Base-by-base conservation (phyloP, 441 rosid genomes). In the Adansonia grandidieri region DNA sequence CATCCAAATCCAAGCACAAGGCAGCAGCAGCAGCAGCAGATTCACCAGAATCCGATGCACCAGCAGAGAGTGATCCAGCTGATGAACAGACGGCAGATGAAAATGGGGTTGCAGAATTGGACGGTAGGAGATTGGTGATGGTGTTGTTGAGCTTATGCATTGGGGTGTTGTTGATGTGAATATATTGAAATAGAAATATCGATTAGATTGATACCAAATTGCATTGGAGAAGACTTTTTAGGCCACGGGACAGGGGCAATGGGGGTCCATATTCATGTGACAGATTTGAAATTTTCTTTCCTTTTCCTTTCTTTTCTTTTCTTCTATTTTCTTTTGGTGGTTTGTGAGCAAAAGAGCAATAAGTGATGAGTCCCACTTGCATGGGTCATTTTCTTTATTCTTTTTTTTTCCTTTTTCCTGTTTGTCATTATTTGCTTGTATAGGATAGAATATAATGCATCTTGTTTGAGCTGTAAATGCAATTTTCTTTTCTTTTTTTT, bases 31-130 rank as follows among this genome's bases (percentile, higher is more conserved):
- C 28, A 24, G 28, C 28, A 24, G 28, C 28, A 5, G 93, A 83
- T 15, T 84, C 87, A n/a, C 97, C 91, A 0, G 90, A 82, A 4
- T 92, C 97, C 0, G 89, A 86, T 14, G 92, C 91, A 1, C 97
- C 97, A 1, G 53, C 97, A 0, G 90, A 77, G 0, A 92, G 84
- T 0, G 92, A 88, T 73, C 77, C 82, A 15, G 93, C 82, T 9
- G 97, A 92, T 13, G 97, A 90, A 85, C 66, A 78, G 76, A 84
- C 93, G 70, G 92, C 77, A 42, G 87, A 84, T 67, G 42, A 83
- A 1, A 85, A 82, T 28, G 90, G 86, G 24, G 85, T 80, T 5
- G 72, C 64, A 0, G 80, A 77, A 72, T 68, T 86, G 82, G 79
- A 67, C 37, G 87, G 84, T 78, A 82, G 74, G 78, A 83, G 81